Evolutionary conservation across 2,329 filamentous ascomycete species (phyloP).

Genomic region (Penicillium sp.): DNA sequence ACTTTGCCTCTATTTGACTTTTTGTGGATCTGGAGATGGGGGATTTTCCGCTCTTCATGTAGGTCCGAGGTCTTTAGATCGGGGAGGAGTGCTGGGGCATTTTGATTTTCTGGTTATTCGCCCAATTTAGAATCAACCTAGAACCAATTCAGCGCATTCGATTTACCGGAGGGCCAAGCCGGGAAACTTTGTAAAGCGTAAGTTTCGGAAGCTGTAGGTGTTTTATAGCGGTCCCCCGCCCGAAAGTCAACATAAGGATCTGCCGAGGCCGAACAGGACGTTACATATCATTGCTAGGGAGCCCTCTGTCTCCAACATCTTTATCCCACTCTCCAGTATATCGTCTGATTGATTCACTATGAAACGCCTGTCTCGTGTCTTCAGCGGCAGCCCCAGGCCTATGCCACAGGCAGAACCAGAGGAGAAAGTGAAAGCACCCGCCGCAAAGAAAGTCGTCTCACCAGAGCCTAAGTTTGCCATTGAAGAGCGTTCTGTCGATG

Average conservation of each 20-base stretch:
- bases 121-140: not conserved
- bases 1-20: not conserved
- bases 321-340: not conserved
- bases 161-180: not conserved
- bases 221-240: not conserved
- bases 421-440: not conserved
- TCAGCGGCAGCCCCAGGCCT: slow-evolving; percentile 2
- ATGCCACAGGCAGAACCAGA: not conserved
- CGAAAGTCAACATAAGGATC: not conserved
- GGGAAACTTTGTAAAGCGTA: not conserved
- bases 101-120: not conserved
- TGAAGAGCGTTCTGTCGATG: slow-evolving; percentile 34
- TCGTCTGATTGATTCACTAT: not conserved
- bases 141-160: not conserved
- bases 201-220: not conserved
- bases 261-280: too few relatives aligned
- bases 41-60: not conserved
- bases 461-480: slow-evolving; percentile 12
- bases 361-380: slow-evolving; percentile 9
- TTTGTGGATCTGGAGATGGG: not conserved
- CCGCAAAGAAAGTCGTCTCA: not conserved
- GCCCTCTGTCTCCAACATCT: not conserved
- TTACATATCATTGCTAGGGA: not conserved
- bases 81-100: not conserved
- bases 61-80: not conserved